phyloP scores from a whole-genome alignment of 805 yeast genomes.

The Metschnikowia henanensis region DNA sequence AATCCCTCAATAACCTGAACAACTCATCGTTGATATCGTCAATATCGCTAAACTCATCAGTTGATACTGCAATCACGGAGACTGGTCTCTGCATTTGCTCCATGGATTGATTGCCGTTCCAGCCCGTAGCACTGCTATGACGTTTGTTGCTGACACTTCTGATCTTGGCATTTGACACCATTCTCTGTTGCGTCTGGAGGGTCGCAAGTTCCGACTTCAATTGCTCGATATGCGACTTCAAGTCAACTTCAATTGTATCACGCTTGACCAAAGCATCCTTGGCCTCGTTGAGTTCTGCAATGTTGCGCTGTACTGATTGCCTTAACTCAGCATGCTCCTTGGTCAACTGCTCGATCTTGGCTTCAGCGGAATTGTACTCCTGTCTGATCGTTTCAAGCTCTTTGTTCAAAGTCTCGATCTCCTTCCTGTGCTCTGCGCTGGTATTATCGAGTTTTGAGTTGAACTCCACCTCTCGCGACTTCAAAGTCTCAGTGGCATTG shows the following conservation, averaged over 20 bases:
- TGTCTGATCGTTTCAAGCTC: slow-evolving; percentile 55
- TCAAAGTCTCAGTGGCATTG: slow-evolving; percentile 51
- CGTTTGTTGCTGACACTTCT: slow-evolving; percentile 40
- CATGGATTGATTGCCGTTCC: slow-evolving; percentile 33
- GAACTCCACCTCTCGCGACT: slow-evolving; percentile 55
- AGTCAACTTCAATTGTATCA: slow-evolving; percentile 63
- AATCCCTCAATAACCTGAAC: slow-evolving; percentile 67
- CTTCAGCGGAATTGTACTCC: slow-evolving; percentile 57
- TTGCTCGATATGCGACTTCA: slow-evolving; percentile 60
- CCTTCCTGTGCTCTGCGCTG: slow-evolving; percentile 47
- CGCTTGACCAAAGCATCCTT: slow-evolving; percentile 57
- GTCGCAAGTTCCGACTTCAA: slow-evolving; percentile 51
- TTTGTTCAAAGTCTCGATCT: slow-evolving; percentile 49
- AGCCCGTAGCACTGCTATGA: slow-evolving; percentile 39
- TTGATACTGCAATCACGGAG: slow-evolving; percentile 59
- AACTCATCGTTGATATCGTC: slow-evolving; percentile 77
- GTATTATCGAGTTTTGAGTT: slow-evolving; percentile 45
- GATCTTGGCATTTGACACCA: slow-evolving; percentile 33
- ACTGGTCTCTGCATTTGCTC: slow-evolving; percentile 54
- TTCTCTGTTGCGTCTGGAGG: slow-evolving; percentile 39
- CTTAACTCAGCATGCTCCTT: slow-evolving; percentile 61
- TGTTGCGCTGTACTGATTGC: slow-evolving; percentile 58
- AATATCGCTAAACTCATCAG: slow-evolving; percentile 51
- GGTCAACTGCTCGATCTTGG: slow-evolving; percentile 59
- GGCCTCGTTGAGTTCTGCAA: slow-evolving; percentile 61